Conservation (phyloP, 192 early-diverging fungal genomes). For the Entophlyctis luteolus region DNA sequence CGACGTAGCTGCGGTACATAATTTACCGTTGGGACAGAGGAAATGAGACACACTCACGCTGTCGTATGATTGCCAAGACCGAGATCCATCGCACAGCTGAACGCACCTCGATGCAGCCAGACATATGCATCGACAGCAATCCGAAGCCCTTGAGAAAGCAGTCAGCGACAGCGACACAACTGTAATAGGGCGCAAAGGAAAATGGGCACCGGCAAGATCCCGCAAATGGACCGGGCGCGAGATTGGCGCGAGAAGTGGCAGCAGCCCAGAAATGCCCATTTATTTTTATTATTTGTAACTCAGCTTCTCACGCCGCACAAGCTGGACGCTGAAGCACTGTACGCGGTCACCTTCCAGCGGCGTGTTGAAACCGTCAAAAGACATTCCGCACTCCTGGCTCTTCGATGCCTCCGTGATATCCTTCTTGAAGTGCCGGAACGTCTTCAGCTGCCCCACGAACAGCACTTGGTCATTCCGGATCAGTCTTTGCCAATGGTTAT, state of each 20-base stretch:
- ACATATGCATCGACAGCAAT: conserved; percentile 92
- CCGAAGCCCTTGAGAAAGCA: not conserved
- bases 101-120: conserved; percentile 90
- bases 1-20: conserved; percentile 64
- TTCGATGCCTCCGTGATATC: conserved; percentile 85
- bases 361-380: conserved; percentile 77
- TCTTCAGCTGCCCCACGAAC: conserved; percentile 52
- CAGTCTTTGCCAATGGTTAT: not conserved
- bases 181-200: not conserved
- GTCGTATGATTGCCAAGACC: conserved; percentile 62
- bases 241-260: conserved; percentile 76
- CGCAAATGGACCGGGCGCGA: conserved; percentile 63
- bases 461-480: conserved; percentile 1
- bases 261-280: conserved; percentile 89
- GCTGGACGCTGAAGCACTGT: conserved; percentile 1
- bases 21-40: not conserved
- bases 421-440: conserved; percentile 84
- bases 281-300: not conserved
- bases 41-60: conserved; percentile 43
- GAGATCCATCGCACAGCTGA: conserved; percentile 80
- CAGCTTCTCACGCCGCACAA: not conserved
- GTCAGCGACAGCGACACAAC: not conserved
- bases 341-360: conserved; percentile 72
- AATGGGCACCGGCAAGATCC: conserved; percentile 57
- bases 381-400: conserved; percentile 94